Evolutionary conservation across 176 grass and related monocot species (phyloP), one percentile per base, ranked within the genome.

Genomic region (Otatea glauca): DNA sequence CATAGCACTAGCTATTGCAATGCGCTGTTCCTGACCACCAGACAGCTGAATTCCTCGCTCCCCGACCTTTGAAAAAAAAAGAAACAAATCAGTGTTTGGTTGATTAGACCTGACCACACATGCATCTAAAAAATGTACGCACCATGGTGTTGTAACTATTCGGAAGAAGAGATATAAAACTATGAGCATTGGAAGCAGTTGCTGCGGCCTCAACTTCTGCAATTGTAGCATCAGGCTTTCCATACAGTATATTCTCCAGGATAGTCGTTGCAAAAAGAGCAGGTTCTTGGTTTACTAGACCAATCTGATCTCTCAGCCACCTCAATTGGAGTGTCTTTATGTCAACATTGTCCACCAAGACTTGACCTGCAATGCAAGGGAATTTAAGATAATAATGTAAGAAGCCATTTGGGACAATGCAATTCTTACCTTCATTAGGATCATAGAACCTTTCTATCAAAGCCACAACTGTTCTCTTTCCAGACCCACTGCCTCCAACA

Each of bases 381-480:
- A 82, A 38, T 59, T 68, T 67, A 25, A 75, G 48, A 43, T 4
- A 65, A 77, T 62, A 78, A 15, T 78, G 48, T 70, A 56, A 27
- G 24, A 39, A 16, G 2, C 10, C 27, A 68, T 23, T 68, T 13
- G 24, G 68, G 14, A 10, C 6, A 21, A 54, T 34, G 32, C 17
- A 45, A 12, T 21, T 80, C 25, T 81, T 85, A 94, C 95, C 96
- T 85, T 99, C 91, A 85, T 94, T 99, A 85, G 96, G 96, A 94
- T 99, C 96, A 88, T 99, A 99, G 78, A 99, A 99, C 55, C 96
- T 90, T 96, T 99, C 96, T 78, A 99, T 99, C 77, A 99, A 76
- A 78, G 96, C 86, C 49, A 99, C 91, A 84, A 99, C 93, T 25
- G 96, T 99, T 62, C 93, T 99, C 84, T 99, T 99, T 68, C 96